These are phyloP conservation scores for Saccharomyces hybrid DNA, from an alignment of 1,139 yeast species.

Conservation along the genomic window DNA sequence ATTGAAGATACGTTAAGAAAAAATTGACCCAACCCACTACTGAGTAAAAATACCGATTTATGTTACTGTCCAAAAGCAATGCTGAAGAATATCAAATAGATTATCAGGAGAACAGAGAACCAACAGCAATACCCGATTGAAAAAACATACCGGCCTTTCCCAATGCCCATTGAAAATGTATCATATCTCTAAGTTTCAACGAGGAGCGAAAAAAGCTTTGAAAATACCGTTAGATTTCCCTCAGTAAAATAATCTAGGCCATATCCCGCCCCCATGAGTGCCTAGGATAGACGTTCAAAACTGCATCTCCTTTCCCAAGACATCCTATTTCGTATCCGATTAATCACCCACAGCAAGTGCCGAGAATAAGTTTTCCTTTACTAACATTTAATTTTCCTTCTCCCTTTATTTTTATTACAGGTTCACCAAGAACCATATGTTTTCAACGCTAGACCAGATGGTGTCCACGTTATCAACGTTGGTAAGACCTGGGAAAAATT, in stretches of 20 bases:
- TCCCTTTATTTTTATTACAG: conserved; percentile 33
- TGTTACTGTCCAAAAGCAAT: background rate
- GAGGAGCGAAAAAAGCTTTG: background rate
- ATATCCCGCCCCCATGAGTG: background rate
- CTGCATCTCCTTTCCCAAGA: background rate
- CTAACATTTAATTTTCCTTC: conserved; percentile 33
- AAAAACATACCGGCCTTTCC: background rate
- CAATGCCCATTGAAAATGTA: background rate
- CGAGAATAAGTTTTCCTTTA: conserved; percentile 14
- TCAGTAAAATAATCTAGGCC: background rate
- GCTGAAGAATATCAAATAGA: background rate
- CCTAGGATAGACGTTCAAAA: background rate
- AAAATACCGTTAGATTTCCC: background rate
- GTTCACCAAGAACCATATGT: conserved; percentile 99
- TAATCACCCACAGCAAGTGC: background rate
- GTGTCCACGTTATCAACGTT: conserved; percentile 96
- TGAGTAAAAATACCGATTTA: background rate
- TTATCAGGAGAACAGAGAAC: no score
- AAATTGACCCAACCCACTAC: background rate
- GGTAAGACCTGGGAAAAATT: conserved; percentile 99
- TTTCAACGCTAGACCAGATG: conserved; percentile 99
- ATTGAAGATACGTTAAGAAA: background rate
- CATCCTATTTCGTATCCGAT: background rate
- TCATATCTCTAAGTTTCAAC: background rate
- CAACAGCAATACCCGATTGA: no score